phyloP scores from a whole-genome alignment of 2,329 filamentous ascomycete species.

The Elsinoe ampelina region DNA sequence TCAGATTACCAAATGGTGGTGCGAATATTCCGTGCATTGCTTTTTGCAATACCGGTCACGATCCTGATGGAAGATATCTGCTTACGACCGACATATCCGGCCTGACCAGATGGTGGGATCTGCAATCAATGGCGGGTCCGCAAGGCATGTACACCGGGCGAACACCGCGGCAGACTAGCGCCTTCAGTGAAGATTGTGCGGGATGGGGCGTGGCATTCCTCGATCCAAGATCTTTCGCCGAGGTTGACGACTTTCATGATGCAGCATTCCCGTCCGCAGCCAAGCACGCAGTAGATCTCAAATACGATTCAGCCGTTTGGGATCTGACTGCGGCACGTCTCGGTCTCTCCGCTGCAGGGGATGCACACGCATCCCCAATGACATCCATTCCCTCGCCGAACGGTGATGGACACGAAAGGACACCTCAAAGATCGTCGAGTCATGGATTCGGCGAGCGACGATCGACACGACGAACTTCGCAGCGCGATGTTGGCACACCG shows the following conservation, averaged over 20 bases:
- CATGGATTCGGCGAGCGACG: not conserved
- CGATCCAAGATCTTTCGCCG: slow-evolving; percentile 28
- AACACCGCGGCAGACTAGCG: slow-evolving; percentile 2
- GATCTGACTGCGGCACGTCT: slow-evolving; percentile 8
- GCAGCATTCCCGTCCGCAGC: not conserved
- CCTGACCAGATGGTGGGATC: slow-evolving; percentile 40
- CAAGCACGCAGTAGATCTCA: not conserved
- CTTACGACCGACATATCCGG: slow-evolving; percentile 49
- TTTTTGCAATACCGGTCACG: slow-evolving; percentile 50
- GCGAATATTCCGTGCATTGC: slow-evolving; percentile 49
- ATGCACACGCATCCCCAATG: not conserved
- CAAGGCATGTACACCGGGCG: slow-evolving; percentile 6
- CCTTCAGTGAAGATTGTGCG: slow-evolving; percentile 25
- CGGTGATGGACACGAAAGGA: not conserved
- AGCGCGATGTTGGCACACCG: not conserved
- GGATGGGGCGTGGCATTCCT: slow-evolving; percentile 32
- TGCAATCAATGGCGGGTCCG: slow-evolving; percentile 19
- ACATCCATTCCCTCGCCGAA: not conserved
- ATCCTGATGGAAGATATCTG: slow-evolving; percentile 47
- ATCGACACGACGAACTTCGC: not conserved
- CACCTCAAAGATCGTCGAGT: not conserved
- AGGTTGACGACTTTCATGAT: slow-evolving; percentile 15
- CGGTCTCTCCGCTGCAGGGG: not conserved
- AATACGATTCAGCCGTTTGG: slow-evolving; percentile 1
- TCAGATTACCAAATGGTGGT: slow-evolving; percentile 23